phyloP scores from a whole-genome alignment of 768 basidiomycete genomes.

The Lactarius hatsudake region DNA sequence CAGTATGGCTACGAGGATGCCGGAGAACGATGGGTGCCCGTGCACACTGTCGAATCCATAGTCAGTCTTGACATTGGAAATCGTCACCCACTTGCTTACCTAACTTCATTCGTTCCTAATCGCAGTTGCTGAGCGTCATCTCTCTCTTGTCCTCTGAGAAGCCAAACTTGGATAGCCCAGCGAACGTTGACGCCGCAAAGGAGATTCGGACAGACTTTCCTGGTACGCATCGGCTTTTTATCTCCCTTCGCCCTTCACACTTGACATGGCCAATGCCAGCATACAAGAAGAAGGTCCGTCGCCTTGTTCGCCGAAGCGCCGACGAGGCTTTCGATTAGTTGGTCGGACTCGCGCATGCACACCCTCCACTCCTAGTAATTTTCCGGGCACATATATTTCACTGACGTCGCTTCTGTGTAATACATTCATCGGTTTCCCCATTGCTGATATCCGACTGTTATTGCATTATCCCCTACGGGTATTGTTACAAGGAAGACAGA shows the following conservation, averaged over 20 bases:
- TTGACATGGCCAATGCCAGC: constrained; percentile 42
- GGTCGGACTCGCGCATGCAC: constrained; percentile 2
- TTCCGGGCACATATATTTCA: constrained; percentile 15
- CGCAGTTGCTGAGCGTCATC: constrained; percentile 91
- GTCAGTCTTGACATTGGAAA: constrained; percentile 48
- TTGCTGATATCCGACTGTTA: constrained; percentile 12
- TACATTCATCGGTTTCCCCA: not conserved
- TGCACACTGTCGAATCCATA: constrained; percentile 96
- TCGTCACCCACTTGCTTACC: constrained; percentile 3
- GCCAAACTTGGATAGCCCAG: constrained; percentile 90
- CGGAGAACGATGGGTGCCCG: constrained; percentile 95
- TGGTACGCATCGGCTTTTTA: constrained; percentile 41
- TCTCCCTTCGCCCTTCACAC: not conserved
- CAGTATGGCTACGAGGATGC: constrained; percentile 97
- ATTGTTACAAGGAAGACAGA: not conserved
- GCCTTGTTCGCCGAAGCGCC: constrained; percentile 80
- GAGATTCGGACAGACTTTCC: constrained; percentile 66
- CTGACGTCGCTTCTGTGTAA: constrained; percentile 14
- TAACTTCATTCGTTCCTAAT: constrained; percentile 10
- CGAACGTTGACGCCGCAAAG: constrained; percentile 95
- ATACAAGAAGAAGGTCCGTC: constrained; percentile 96
- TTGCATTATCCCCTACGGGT: constrained; percentile 3
- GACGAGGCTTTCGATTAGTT: constrained; percentile 79
- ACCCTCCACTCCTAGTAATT: constrained; percentile 5
- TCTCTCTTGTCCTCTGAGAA: constrained; percentile 90